Conservation (phyloP, 768 basidiomycete genomes). For the Atractiella rhizophila region DNA sequence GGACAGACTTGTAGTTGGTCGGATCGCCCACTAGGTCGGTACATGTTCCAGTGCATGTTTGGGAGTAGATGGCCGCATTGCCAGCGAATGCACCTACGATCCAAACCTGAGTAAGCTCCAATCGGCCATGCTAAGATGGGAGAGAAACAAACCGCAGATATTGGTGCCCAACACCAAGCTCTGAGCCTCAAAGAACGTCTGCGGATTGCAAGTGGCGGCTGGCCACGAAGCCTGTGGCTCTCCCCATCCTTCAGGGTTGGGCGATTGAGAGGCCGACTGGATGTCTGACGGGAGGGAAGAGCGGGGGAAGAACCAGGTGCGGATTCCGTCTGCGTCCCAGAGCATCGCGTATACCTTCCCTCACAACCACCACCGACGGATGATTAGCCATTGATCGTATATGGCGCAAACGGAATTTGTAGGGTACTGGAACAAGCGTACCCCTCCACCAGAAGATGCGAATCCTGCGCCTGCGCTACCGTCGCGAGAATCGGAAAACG, state of each 20-base stretch:
- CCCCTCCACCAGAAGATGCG: too few relatives aligned
- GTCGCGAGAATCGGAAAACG: not conserved
- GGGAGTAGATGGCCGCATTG: slow-evolving; percentile 1
- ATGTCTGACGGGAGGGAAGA: slow-evolving; percentile 4
- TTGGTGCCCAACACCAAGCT: slow-evolving; percentile 8
- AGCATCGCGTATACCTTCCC: slow-evolving; percentile 8
- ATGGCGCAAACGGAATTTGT: too few relatives aligned
- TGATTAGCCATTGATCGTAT: too few relatives aligned
- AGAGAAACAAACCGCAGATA: slow-evolving; percentile 2
- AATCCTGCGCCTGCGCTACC: too few relatives aligned
- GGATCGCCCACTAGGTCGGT: slow-evolving; percentile 6
- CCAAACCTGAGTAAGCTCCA: not conserved
- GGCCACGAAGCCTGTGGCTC: slow-evolving; percentile 4
- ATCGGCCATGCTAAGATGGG: not conserved
- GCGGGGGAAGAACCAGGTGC: slow-evolving; percentile 9
- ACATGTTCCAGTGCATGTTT: slow-evolving; percentile 7
- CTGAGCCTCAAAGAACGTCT: slow-evolving; percentile 5
- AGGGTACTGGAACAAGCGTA: too few relatives aligned
- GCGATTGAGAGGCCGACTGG: slow-evolving; percentile 1
- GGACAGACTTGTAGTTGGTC: slow-evolving; percentile 7
- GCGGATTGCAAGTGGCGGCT: slow-evolving; percentile 6
- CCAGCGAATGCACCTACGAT: slow-evolving; percentile 1
- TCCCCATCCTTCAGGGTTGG: slow-evolving; percentile 4
- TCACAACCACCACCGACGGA: slow-evolving; percentile 5
- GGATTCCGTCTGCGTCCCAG: slow-evolving; percentile 6